These are phyloP conservation scores for Vachellia collinsii DNA, from an alignment of 306 rosid species.

Conservation along the genomic window DNA sequence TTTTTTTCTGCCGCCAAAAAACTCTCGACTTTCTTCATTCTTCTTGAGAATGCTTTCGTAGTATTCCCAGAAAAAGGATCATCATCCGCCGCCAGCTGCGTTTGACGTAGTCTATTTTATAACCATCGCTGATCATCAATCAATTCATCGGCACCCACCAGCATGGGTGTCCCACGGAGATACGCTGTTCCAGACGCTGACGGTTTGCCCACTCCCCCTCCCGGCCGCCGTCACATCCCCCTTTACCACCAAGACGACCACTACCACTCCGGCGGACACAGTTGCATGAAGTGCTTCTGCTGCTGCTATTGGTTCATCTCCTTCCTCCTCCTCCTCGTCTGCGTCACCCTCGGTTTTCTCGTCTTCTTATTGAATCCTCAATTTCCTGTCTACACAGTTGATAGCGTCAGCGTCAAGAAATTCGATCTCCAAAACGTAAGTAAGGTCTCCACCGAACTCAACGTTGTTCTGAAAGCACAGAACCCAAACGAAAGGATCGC, in stretches of 20 bases:
- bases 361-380: constrained; percentile 34
- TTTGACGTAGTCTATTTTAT: not conserved
- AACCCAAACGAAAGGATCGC: constrained; percentile 53
- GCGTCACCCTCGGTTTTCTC: not conserved
- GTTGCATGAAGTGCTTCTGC: constrained; percentile 35
- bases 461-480: constrained; percentile 36
- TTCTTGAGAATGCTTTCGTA: not conserved
- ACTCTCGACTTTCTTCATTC: not conserved
- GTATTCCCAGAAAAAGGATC: constrained; percentile 3
- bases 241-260: not conserved
- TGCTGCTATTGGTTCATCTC: constrained; percentile 44
- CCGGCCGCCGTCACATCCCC: constrained; percentile 24
- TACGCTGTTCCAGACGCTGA: constrained; percentile 23
- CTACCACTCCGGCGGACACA: not conserved
- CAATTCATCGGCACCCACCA: not conserved
- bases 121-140: not conserved
- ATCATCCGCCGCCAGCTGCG: not conserved
- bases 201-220: constrained; percentile 23
- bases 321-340: constrained; percentile 33
- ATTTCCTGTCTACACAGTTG: constrained; percentile 44
- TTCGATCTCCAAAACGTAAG: constrained; percentile 33
- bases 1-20: not conserved
- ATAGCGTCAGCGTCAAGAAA: constrained; percentile 19
- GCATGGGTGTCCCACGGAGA: constrained; percentile 30
- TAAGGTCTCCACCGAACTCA: constrained; percentile 38